These are phyloP conservation scores for Sarocladium strictum DNA, from an alignment of 2,329 filamentous ascomycete species.

Conservation along the genomic window DNA sequence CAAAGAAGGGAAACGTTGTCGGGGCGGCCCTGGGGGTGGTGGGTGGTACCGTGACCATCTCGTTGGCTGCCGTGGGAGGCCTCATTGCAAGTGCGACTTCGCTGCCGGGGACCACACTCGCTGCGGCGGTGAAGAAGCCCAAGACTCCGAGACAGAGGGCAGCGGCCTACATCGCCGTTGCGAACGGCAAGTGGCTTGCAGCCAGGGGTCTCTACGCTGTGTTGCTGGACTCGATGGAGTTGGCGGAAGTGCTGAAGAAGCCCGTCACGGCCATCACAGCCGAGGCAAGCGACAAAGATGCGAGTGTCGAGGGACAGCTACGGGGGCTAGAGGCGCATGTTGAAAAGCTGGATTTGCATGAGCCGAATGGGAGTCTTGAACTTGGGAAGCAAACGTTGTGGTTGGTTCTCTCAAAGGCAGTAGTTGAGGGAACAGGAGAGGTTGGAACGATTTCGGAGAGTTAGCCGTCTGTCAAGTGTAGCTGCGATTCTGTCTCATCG, in stretches of 20 bases:
- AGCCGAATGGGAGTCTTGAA: slow-evolving; percentile 18
- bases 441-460: slow-evolving; percentile 5
- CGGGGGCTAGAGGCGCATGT: slow-evolving; percentile 21
- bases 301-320: slow-evolving; percentile 16
- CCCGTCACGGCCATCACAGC: slow-evolving; percentile 34
- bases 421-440: background rate
- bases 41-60: slow-evolving; percentile 31
- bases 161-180: slow-evolving; percentile 32
- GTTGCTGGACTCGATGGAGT: slow-evolving; percentile 27
- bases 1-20: slow-evolving; percentile 33
- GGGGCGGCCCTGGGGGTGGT: slow-evolving; percentile 30
- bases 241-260: slow-evolving; percentile 21
- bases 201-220: slow-evolving; percentile 30
- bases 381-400: slow-evolving; percentile 25
- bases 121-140: slow-evolving; percentile 30
- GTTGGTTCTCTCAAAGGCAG: slow-evolving; percentile 23
- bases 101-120: slow-evolving; percentile 28
- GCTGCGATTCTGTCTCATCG: too few species aligned
- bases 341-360: slow-evolving; percentile 22
- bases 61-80: slow-evolving; percentile 30
- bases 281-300: slow-evolving; percentile 17
- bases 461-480: too few species aligned
- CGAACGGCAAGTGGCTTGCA: slow-evolving; percentile 37
- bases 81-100: slow-evolving; percentile 26
- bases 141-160: slow-evolving; percentile 36